Percentiles rank a stretch among this genome's conserved stretches.
These are phyloP conservation scores for Plantago major DNA, from an alignment of 257 asterid genomes.

Conservation along the genomic window DNA sequence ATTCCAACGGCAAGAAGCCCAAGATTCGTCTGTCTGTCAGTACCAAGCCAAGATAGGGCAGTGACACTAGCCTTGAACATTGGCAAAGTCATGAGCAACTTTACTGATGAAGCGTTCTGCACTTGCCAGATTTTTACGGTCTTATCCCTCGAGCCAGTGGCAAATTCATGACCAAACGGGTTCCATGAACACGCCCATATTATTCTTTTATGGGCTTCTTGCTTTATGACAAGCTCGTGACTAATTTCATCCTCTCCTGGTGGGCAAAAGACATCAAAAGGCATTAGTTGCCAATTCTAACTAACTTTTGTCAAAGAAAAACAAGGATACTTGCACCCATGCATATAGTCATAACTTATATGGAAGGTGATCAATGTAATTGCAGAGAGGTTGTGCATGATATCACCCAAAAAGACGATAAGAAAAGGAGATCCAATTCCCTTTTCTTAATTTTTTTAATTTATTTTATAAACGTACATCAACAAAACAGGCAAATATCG, in stretches of 20 bases:
- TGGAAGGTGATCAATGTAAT: too few species aligned
- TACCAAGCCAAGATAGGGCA: constrained; percentile 74
- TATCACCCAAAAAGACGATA: not conserved
- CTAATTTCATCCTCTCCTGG: constrained; percentile 55
- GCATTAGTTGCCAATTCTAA: not conserved
- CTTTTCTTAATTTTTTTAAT: too few species aligned
- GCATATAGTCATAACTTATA: not conserved
- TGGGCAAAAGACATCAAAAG: constrained; percentile 7
- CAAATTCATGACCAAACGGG: constrained; percentile 75
- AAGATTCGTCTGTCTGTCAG: constrained; percentile 36
- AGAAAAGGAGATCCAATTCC: not conserved
- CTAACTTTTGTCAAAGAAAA: not conserved
- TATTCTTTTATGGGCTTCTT: constrained; percentile 89
- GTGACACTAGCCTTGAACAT: constrained; percentile 71
- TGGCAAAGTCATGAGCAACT: constrained; percentile 59
- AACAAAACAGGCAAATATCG: not conserved
- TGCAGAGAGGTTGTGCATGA: not conserved
- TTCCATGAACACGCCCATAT: constrained; percentile 98
- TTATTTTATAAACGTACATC: not conserved
- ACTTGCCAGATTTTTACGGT: constrained; percentile 79
- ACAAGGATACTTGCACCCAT: not conserved
- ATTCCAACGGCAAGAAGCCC: constrained; percentile 86
- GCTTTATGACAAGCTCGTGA: constrained; percentile 51
- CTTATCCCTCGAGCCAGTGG: constrained; percentile 93
- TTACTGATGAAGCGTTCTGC: constrained; percentile 48